Base-by-base conservation (phyloP, 495 filamentous ascomycete genomes). In the Aspergillus homomorphus region DNA sequence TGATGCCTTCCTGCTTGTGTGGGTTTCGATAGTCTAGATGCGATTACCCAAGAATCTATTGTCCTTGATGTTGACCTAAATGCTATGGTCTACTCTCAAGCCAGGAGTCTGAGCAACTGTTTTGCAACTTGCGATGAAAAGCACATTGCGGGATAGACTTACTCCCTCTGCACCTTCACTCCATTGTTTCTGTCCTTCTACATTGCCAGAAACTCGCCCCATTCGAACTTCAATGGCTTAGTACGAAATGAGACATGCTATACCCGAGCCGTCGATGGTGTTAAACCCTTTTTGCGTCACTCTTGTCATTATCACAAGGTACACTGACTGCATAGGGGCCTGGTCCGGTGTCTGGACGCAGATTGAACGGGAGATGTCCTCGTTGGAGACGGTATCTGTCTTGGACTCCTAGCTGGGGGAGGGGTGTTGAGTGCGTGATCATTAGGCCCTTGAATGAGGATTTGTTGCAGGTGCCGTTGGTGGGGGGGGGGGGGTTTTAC, bases 391-490 rank as follows among this genome's bases (percentile, higher is more conserved):
- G 1, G 80, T 81, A 3, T 77, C 87, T 71, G 73, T 89, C 2
- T 85, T 69, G 85, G 84, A 2, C 76, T 84, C 38, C 62, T 90
- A 53, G 80, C 82, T 26, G 81, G 80, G 87, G 85, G 0, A 72
- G 87, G 58, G 89, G 88, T 5, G 77, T 92, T 53, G 88, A 87
- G 3, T 84, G 82, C 66, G 77, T 88, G 15, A 74, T 82, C 3
- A 81, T 80, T 56, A 85, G 85, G 0, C 84, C 85, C 16, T 33
- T 88, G 56, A 86, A 84, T 59, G 81, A 84, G 52, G 77, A 71
- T 1, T 64, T 21, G 51, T 73, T 46, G 58, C 51, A 44, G 65
- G 56, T 1, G 53, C 45, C 42, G 51, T 52, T 10, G 41, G 51
- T 12, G 62, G 63, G 28, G 62, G 58, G 18, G 57, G 28, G n/a